A percentile compares a stretch with the other conserved stretches of the same genome.
Conservation (phyloP, 345 rosid species). For the Nephelium lappaceum region DNA sequence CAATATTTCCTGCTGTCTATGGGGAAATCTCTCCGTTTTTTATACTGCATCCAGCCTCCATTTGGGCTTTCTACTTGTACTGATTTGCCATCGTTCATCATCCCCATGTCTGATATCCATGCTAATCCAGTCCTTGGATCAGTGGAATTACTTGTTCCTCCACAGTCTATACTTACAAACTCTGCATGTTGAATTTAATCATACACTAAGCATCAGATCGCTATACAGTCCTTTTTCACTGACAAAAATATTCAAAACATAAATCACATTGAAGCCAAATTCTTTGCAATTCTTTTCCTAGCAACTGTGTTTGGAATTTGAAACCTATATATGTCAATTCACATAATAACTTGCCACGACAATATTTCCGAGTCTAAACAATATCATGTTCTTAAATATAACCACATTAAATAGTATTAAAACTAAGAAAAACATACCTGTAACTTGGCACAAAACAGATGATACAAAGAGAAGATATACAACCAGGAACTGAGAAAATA, state of each 20-base stretch:
- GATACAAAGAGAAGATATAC: slow-evolving; percentile 41
- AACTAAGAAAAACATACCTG: slow-evolving; percentile 51
- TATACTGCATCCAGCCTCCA: slow-evolving; percentile 52
- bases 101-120: slow-evolving; percentile 80
- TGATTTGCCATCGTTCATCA: slow-evolving; percentile 59
- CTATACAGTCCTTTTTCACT: neutral
- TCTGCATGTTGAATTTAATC: slow-evolving; percentile 46
- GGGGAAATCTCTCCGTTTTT: slow-evolving; percentile 75
- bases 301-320: neutral
- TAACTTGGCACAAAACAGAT: slow-evolving; percentile 49
- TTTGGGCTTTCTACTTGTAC: slow-evolving; percentile 40
- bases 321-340: neutral
- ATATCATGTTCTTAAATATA: neutral
- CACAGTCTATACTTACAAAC: slow-evolving; percentile 90
- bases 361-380: neutral
- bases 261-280: neutral
- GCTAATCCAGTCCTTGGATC: slow-evolving; percentile 71
- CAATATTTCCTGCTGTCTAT: slow-evolving; percentile 80
- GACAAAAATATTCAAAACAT: neutral
- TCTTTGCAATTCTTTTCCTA: neutral
- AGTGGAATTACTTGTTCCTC: slow-evolving; percentile 66
- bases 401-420: neutral
- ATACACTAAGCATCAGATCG: neutral
- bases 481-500: slow-evolving; percentile 37
- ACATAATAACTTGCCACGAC: neutral